Percentiles rank a stretch among this genome's conserved stretches.
These are phyloP conservation scores for Chrysosphaeria jannelii DNA, from an alignment of 2,329 filamentous ascomycete genomes.

Conservation along the genomic window DNA sequence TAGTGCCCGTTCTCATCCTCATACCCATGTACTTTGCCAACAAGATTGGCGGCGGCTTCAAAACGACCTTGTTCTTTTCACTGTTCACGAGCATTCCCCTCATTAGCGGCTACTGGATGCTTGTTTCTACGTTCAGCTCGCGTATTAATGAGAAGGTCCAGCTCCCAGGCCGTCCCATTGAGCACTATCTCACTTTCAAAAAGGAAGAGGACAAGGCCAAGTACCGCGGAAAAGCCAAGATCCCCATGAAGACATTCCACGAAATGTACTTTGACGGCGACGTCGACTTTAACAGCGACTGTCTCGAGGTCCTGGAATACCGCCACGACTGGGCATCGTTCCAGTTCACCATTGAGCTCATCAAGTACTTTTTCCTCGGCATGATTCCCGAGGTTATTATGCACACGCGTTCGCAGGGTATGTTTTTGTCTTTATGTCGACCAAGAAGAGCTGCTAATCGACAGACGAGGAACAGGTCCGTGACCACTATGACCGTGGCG, in stretches of 20 bases:
- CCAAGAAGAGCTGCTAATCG: background rate
- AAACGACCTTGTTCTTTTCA: constrained; percentile 68
- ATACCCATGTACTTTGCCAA: constrained; percentile 59
- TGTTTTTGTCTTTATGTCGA: background rate
- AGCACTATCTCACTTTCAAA: constrained; percentile 74
- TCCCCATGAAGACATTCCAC: constrained; percentile 78
- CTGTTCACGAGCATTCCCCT: constrained; percentile 53
- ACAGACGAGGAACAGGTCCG: constrained; percentile 89
- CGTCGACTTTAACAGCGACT: constrained; percentile 85
- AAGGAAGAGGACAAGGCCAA: constrained; percentile 25
- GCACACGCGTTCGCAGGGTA: constrained; percentile 5
- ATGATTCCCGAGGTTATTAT: constrained; percentile 5
- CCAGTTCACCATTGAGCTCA: constrained; percentile 14
- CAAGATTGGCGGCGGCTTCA: constrained; percentile 57
- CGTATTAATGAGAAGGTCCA: constrained; percentile 81
- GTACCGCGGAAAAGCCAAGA: constrained; percentile 52
- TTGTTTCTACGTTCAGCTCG: constrained; percentile 51
- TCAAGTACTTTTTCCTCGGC: constrained; percentile 5
- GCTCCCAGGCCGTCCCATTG: constrained; percentile 59
- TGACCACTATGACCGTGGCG: constrained; percentile 89
- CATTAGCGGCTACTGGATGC: constrained; percentile 53
- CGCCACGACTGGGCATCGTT: constrained; percentile 76
- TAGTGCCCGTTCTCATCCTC: constrained; percentile 36
- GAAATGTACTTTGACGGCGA: constrained; percentile 95
- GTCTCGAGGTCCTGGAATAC: constrained; percentile 69